phyloP scores from a whole-genome alignment of 176 grass and related monocot genomes.

The Eleusine indica region DNA sequence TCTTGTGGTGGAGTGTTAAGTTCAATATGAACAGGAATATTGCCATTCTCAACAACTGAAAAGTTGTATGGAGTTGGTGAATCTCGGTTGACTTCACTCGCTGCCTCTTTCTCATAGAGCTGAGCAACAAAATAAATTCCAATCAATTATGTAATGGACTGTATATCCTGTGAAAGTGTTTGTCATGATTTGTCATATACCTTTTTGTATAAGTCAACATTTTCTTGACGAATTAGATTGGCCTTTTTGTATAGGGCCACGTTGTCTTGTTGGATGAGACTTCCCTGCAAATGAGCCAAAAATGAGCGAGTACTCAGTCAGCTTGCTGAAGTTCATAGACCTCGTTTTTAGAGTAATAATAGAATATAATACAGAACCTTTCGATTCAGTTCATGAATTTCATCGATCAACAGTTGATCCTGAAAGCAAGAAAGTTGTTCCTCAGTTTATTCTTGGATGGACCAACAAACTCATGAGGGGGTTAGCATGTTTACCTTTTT shows the following conservation, averaged over 20 bases:
- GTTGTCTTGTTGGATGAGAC: slow-evolving; percentile 73
- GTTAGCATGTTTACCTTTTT: slow-evolving; percentile 62
- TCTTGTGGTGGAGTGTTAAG: slow-evolving; percentile 57
- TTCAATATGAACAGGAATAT: slow-evolving; percentile 56
- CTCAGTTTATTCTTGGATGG: slow-evolving; percentile 38
- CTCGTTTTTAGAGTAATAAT: not conserved
- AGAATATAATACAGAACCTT: slow-evolving; percentile 50
- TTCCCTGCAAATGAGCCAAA: slow-evolving; percentile 65
- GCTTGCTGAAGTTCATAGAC: slow-evolving; percentile 7
- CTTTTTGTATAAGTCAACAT: slow-evolving; percentile 69
- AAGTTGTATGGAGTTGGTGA: slow-evolving; percentile 61
- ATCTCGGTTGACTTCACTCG: slow-evolving; percentile 45
- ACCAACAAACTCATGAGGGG: not conserved
- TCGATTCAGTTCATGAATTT: slow-evolving; percentile 76
- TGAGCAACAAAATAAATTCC: slow-evolving; percentile 26
- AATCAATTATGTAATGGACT: not conserved
- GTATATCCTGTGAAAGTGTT: slow-evolving; percentile 11
- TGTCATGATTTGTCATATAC: slow-evolving; percentile 41
- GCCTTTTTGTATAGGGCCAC: slow-evolving; percentile 70
- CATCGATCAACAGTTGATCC: slow-evolving; percentile 73
- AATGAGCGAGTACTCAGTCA: slow-evolving; percentile 42
- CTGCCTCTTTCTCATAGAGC: slow-evolving; percentile 53
- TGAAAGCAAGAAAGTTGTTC: slow-evolving; percentile 36
- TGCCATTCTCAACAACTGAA: slow-evolving; percentile 45
- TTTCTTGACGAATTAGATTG: slow-evolving; percentile 71